A percentile compares a stretch with the other conserved stretches of the same genome.
Evolutionary conservation across 176 grass and related monocot species (phyloP).

Genomic region (Oryza punctata): DNA sequence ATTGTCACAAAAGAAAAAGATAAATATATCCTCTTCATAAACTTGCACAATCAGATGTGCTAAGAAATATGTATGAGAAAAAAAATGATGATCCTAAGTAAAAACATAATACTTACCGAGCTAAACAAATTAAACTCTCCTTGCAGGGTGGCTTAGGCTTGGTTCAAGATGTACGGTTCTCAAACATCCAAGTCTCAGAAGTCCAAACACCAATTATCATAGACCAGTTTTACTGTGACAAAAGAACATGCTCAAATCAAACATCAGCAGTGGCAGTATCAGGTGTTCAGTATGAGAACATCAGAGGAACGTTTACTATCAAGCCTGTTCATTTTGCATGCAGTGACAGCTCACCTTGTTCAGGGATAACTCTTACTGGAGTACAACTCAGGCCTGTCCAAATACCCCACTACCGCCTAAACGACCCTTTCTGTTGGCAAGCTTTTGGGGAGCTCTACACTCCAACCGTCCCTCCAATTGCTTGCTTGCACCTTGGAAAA

Average conservation of each 20-base stretch:
- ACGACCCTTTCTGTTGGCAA: conserved; percentile 93
- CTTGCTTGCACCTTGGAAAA: conserved; percentile 92
- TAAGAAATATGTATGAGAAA: conserved; percentile 1
- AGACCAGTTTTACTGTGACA: conserved; percentile 96
- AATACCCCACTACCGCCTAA: conserved; percentile 75
- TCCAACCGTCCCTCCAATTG: conserved; percentile 71
- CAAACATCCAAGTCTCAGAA: conserved; percentile 85
- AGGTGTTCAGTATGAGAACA: conserved; percentile 84
- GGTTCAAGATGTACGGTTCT: conserved; percentile 84
- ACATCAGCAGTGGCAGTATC: conserved; percentile 80
- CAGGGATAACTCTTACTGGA: conserved; percentile 80
- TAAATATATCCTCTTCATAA: conserved; percentile 5
- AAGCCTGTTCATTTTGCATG: conserved; percentile 93
- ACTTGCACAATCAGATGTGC: background rate
- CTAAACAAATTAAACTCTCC: conserved; percentile 37
- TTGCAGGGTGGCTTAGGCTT: conserved; percentile 79
- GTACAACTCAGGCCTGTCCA: conserved; percentile 70
- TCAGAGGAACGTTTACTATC: conserved; percentile 82
- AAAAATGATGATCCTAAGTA: conserved; percentile 1
- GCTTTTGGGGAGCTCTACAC: conserved; percentile 86
- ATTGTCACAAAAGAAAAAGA: background rate
- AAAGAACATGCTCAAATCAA: conserved; percentile 69
- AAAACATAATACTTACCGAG: conserved; percentile 24
- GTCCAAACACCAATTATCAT: conserved; percentile 93
- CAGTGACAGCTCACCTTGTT: conserved; percentile 85